phyloP scores from a whole-genome alignment of 441 rosid species.

The Kokia cookei region DNA sequence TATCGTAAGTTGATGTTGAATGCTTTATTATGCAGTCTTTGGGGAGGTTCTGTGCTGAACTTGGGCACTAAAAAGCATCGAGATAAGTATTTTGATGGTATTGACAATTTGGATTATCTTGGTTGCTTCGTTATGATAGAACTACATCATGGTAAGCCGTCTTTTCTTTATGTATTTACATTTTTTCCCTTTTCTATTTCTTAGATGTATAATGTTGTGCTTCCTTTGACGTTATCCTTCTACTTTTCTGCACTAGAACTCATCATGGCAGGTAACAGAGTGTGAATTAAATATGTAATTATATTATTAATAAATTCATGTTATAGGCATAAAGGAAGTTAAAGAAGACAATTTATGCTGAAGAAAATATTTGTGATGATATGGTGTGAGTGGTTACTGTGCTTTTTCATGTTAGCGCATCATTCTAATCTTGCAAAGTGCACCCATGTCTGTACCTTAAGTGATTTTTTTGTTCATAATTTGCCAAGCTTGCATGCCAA shows the following conservation, averaged over 20 bases:
- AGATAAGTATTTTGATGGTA: constrained; percentile 80
- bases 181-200: background rate
- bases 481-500: constrained; percentile 1
- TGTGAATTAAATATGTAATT: background rate
- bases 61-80: constrained; percentile 89
- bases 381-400: background rate
- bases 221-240: background rate
- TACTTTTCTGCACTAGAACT: background rate
- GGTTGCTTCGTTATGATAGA: constrained; percentile 99
- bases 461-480: background rate
- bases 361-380: background rate
- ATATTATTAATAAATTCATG: background rate
- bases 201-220: background rate
- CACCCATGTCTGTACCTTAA: background rate
- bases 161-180: background rate
- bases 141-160: constrained; percentile 79
- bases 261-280: background rate
- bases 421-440: background rate
- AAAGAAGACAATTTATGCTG: background rate
- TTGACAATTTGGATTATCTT: constrained; percentile 77
- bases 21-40: constrained; percentile 54
- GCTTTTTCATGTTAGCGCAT: background rate
- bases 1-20: background rate
- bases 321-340: background rate
- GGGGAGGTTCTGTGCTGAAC: constrained; percentile 97